Conservation (phyloP, 2,329 filamentous ascomycete species). For the Rugonectria rugulosa region DNA sequence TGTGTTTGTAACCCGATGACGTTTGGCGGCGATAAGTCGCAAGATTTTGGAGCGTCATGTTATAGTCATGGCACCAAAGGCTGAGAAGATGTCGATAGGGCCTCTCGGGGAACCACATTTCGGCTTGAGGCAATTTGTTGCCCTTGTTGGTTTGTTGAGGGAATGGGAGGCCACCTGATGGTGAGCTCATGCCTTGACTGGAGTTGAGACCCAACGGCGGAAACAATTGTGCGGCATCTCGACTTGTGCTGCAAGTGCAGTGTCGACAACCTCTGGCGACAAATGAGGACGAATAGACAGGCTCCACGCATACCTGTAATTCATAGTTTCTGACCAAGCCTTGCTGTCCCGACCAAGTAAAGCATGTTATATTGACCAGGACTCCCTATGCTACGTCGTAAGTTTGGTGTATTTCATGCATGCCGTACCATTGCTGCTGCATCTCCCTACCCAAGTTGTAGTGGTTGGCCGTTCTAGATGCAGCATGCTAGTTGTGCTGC, state of each 20-base stretch:
- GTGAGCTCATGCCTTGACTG: slow-evolving; percentile 1
- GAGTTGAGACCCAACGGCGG: slow-evolving; percentile 13
- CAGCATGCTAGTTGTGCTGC: no score
- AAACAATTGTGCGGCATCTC: slow-evolving; percentile 6
- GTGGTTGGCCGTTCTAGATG: no score
- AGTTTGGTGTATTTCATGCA: no score
- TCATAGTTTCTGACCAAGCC: slow-evolving; percentile 6
- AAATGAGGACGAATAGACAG: no score
- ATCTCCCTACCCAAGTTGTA: no score
- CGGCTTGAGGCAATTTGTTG: slow-evolving; percentile 20
- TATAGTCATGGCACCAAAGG: not conserved
- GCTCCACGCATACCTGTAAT: no score
- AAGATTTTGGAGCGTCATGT: not conserved
- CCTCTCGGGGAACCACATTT: not conserved
- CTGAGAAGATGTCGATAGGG: not conserved
- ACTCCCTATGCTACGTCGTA: no score
- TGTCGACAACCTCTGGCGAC: not conserved
- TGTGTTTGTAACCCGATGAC: slow-evolving; percentile 21
- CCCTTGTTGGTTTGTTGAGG: slow-evolving; percentile 8
- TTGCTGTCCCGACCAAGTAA: slow-evolving; percentile 13
- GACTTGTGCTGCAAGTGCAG: no score
- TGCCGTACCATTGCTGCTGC: no score
- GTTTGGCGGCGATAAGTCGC: slow-evolving; percentile 16
- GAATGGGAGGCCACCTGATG: slow-evolving; percentile 14
- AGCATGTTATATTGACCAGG: no score